Evolutionary conservation across 1,284 basidiomycete genomes (phyloP), one percentile per base, ranked within the genome.

Genomic region (Prillingera fragicola): DNA sequence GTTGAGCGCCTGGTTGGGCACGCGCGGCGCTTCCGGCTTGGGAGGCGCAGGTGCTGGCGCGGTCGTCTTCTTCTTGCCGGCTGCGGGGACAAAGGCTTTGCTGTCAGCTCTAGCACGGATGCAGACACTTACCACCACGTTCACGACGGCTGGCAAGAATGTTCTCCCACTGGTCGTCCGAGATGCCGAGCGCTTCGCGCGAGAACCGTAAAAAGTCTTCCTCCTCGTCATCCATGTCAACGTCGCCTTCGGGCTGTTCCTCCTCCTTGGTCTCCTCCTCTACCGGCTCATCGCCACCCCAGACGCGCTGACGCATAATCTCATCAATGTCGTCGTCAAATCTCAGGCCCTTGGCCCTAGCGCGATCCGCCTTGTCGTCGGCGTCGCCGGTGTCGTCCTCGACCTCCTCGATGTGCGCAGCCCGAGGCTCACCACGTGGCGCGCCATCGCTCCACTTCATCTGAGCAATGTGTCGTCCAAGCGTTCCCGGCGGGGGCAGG

Each of bases 161-260:
- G 15, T 80, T 78, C 17, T 77, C 73, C 86, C 90, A 96, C 67
- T 88, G 82, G 14, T 81, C 79, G 52, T 89, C 83, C 36, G 77
- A 79, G 55, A 96, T 84, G 1, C 91, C 91, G 31, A 96, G 73
- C 7, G 85, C 81, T 59, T 94, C 85, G 36, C 87, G 80, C 10
- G 91, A 85, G 69, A 96, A 96, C 67, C 87, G 84, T 33, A 96
- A 72, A 56, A 95, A 96, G 54, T 94, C 91, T 51, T 85, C 87
- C 67, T 87, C 79, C 69, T 96, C 91, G 56, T 85, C 82, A 3
- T 76, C 78, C 86, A 91, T 90, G 57, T 91, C 84, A 31, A 90
- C 78, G 56, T 89, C 87, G n/a, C 69, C 55, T 7, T 38, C 41
- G 12, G 39, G 49, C 4, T 38, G 42, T 17, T 58, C 68, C 54